phyloP scores from a whole-genome alignment of 371 early-diverging fungal genomes.

The Mucor racemosus region DNA sequence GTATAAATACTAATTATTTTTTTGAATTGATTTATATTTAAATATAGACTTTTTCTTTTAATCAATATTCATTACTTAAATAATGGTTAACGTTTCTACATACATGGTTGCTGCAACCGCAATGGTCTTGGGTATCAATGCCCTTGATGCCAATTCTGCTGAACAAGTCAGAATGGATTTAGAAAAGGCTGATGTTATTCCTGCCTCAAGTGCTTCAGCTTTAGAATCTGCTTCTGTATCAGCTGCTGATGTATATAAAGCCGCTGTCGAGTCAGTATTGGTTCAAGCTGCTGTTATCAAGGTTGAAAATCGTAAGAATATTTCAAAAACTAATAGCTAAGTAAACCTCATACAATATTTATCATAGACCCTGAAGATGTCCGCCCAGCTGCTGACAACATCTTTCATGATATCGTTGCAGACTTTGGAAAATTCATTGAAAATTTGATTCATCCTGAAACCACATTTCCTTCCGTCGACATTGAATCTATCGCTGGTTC shows the following conservation, averaged over 20 bases:
- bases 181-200: background rate
- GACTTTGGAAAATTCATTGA: constrained; percentile 4
- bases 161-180: background rate
- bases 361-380: background rate
- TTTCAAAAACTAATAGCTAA: background rate
- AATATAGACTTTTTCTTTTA: background rate
- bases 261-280: background rate
- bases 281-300: background rate
- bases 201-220: background rate
- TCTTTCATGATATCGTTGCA: constrained; percentile 3
- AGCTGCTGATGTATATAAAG: background rate
- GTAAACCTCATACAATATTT: background rate
- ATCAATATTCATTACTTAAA: background rate
- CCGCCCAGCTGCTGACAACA: background rate
- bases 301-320: background rate
- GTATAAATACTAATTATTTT: background rate
- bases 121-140: constrained; percentile 17
- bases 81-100: constrained; percentile 16
- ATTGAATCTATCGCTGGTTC: background rate
- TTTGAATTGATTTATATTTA: no score
- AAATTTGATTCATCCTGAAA: background rate
- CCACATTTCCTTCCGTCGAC: background rate
- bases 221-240: background rate
- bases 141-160: constrained; percentile 13
- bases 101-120: constrained; percentile 16